Conservation (phyloP, 495 filamentous ascomycete genomes). For the Patellaria atrata region DNA sequence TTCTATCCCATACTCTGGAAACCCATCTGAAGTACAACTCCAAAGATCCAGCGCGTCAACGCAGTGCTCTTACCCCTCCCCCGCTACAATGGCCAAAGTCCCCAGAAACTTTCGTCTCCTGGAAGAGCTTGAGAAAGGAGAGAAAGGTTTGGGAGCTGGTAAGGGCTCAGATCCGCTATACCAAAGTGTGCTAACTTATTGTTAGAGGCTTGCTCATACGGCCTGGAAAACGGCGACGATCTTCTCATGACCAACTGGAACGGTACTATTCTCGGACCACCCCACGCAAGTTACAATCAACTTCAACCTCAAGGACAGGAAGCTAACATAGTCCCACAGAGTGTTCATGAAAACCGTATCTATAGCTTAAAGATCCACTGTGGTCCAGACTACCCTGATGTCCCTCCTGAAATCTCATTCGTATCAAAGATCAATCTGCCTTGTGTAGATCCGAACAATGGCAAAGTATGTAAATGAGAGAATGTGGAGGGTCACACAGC, state of each 20-base stretch:
- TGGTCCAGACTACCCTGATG: conserved; percentile 74
- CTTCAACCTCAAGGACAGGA: not conserved
- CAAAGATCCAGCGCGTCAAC: not conserved
- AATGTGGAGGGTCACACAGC: conserved; percentile 5
- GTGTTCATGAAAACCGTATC: conserved; percentile 93
- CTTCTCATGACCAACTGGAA: conserved; percentile 98
- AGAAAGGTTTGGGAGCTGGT: conserved; percentile 95
- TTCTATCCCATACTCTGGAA: no score
- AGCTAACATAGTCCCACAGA: conserved; percentile 36
- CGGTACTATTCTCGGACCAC: conserved; percentile 89
- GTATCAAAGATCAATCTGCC: conserved; percentile 89
- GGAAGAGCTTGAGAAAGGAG: conserved; percentile 96
- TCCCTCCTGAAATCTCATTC: conserved; percentile 78
- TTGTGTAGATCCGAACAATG: conserved; percentile 66
- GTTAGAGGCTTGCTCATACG: conserved; percentile 90
- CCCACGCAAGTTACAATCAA: conserved; percentile 53
- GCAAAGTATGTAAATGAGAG: conserved; percentile 40
- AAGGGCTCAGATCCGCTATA: conserved; percentile 1
- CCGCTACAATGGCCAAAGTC: conserved; percentile 60
- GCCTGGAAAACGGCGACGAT: conserved; percentile 86
- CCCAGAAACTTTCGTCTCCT: conserved; percentile 91
- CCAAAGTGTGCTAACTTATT: not conserved
- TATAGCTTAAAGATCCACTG: conserved; percentile 97
- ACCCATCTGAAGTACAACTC: not conserved
- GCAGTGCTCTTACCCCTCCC: not conserved